A percentile compares a stretch with the other conserved stretches of the same genome.
These are phyloP conservation scores for Diaporthe humulicola DNA, from an alignment of 2,329 filamentous ascomycete species.

Conservation along the genomic window DNA sequence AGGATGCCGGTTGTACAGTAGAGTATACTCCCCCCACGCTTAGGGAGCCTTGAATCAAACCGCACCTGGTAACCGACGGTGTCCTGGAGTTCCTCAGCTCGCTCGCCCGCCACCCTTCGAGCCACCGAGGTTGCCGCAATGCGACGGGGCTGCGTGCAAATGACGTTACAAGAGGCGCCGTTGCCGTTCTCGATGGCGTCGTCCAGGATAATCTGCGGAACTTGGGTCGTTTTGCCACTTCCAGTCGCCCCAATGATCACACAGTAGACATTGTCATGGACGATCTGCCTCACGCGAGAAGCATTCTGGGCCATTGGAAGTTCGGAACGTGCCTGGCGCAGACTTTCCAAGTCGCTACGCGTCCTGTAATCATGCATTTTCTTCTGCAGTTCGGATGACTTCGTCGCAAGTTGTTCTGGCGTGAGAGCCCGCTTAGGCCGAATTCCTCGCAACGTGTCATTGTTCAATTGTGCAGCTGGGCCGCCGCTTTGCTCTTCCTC, in stretches of 20 bases:
- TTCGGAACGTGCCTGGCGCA: conserved; percentile 28
- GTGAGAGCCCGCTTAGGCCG: neutral
- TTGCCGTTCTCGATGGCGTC: conserved; percentile 54
- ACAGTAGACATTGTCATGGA: conserved; percentile 34
- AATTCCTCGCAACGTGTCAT: neutral
- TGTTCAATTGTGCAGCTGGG: no score
- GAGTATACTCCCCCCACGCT: conserved; percentile 52
- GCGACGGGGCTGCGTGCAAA: conserved; percentile 63
- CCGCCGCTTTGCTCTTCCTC: no score
- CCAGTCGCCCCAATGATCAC: conserved; percentile 38
- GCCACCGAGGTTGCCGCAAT: conserved; percentile 62
- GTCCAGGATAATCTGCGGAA: conserved; percentile 68
- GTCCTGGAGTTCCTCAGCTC: conserved; percentile 54
- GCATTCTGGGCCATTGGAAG: conserved; percentile 33
- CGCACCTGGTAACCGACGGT: conserved; percentile 61
- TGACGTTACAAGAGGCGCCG: conserved; percentile 60
- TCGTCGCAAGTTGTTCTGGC: neutral
- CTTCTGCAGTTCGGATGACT: neutral
- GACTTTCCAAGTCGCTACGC: neutral
- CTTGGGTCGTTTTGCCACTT: conserved; percentile 49
- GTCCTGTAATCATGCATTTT: conserved; percentile 3
- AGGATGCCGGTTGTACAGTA: conserved; percentile 66
- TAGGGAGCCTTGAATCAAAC: conserved; percentile 53
- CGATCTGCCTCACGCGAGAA: conserved; percentile 17
- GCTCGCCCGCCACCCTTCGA: conserved; percentile 59